phyloP scores from a whole-genome alignment of 177 flowering plant species.

The Vitis hybrid region DNA sequence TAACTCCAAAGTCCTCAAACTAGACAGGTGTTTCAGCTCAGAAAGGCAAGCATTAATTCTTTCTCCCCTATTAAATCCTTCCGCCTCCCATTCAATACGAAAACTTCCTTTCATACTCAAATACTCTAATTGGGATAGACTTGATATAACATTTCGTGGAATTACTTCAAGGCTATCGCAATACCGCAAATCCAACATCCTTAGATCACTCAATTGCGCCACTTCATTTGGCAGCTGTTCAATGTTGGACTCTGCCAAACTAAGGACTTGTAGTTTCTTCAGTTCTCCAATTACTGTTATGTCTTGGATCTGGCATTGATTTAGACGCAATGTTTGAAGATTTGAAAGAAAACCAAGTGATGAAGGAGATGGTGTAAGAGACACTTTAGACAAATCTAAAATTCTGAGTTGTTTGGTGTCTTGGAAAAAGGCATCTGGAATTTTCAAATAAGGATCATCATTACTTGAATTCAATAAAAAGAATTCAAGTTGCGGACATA shows the following conservation, averaged over 20 bases:
- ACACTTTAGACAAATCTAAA: too few species aligned
- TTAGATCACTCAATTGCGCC: slow-evolving; percentile 9
- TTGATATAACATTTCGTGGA: slow-evolving; percentile 10
- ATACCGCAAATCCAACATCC: slow-evolving; percentile 4
- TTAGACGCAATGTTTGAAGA: too few species aligned
- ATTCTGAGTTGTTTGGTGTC: too few species aligned
- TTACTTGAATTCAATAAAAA: background rate
- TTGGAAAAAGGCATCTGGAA: too few species aligned
- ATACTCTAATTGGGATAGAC: slow-evolving; percentile 19
- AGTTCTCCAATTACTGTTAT: too few species aligned
- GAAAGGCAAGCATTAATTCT: slow-evolving; percentile 15
- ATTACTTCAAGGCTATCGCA: slow-evolving; percentile 6
- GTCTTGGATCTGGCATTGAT: too few species aligned
- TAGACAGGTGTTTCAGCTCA: slow-evolving; percentile 12
- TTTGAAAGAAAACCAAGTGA: too few species aligned
- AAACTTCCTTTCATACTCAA: slow-evolving; percentile 17
- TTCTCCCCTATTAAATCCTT: background rate
- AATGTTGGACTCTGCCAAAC: background rate
- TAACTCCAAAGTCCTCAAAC: slow-evolving; percentile 5
- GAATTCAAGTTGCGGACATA: slow-evolving; percentile 15
- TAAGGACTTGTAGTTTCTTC: slow-evolving; percentile 14
- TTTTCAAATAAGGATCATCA: too few species aligned
- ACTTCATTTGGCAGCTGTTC: slow-evolving; percentile 9
- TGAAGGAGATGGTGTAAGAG: too few species aligned
- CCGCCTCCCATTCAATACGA: slow-evolving; percentile 2